Base-by-base conservation (phyloP, 2,329 filamentous ascomycete species). In the Alternaria sp. region DNA sequence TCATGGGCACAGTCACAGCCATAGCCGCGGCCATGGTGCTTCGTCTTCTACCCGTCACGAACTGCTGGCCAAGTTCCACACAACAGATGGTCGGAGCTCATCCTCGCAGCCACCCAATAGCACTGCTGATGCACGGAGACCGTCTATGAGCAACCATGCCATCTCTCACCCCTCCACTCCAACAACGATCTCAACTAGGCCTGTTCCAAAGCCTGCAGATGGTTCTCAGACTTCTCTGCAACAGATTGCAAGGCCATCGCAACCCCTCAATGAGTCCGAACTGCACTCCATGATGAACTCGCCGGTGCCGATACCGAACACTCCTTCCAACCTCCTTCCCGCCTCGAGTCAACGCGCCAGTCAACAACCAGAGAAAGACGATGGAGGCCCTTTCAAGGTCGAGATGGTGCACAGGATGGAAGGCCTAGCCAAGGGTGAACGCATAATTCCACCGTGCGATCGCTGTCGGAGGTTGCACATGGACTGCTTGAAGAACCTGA, bases 401-500 rank as follows among this genome's bases (percentile, higher is more conserved):
- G 82, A 91, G 56, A 91, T 94, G 80, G 86, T 90, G 9, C 82
- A 89, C 37, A 86, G 88, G 58, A 91, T 94, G 79, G 92, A 96
- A 68, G 87, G 87, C 50, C 78, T 96, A 3, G 82, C 85, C 46
- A 88, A 90, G 46, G 91, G 91, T 3, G 90, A 92, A 54, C 81
- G 86, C 5, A 90, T 96, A 48, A 78, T 86, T n/a, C 93, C 92
- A 9, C 91, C 92, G 0, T 96, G 92, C 72, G 93, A 96, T 73
- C 84, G 92, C 36, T 96, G 92, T 73, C 85, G 92, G 42, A 84
- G 92, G 29, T 81, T 96, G 14, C 88, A 90, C 64, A 91, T 93
- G 79, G 87, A 92, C 57, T 96, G 92, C 62, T 81, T 93, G 46
- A 96, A 96, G 78, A 91, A 96, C 62, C 81, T 95, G 37, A 96